Conservation (phyloP, 495 filamentous ascomycete species). For the Margaritispora aquatica region DNA sequence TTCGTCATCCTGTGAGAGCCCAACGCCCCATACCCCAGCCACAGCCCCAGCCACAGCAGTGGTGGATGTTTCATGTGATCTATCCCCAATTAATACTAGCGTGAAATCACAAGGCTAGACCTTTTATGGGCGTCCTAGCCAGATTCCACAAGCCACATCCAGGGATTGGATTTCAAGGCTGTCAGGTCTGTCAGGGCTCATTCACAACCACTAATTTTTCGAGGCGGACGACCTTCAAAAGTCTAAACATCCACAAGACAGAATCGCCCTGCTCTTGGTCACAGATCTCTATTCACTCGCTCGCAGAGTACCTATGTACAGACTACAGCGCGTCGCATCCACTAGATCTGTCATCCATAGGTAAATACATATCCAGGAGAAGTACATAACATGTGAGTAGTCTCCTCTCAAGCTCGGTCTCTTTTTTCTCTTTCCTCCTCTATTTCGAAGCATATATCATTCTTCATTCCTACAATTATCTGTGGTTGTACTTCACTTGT, state of each 20-base stretch:
- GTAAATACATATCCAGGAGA: no score
- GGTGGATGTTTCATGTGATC: neutral
- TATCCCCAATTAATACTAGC: neutral
- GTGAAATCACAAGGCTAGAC: neutral
- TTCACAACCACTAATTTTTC: neutral
- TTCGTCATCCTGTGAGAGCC: constrained; percentile 8
- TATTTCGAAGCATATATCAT: constrained; percentile 6
- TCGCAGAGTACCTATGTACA: no score
- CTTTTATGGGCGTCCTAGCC: no score
- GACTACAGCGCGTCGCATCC: constrained; percentile 1
- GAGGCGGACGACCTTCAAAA: constrained; percentile 8
- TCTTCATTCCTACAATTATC: constrained; percentile 6
- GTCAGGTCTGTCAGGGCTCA: no score
- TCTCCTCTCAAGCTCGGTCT: neutral
- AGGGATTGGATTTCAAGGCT: no score
- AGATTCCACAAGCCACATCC: no score
- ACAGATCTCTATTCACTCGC: no score
- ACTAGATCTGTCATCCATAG: no score
- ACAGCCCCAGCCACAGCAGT: no score
- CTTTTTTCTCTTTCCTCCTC: constrained; percentile 2
- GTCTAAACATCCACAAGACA: neutral
- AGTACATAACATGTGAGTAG: constrained; percentile 9
- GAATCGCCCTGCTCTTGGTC: neutral
- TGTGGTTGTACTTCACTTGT: constrained; percentile 13
- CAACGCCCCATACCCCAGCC: neutral